A percentile compares a stretch with the other conserved stretches of the same genome.
Conservation (phyloP, 2,329 filamentous ascomycete genomes). For the Ciborinia camelliae region DNA sequence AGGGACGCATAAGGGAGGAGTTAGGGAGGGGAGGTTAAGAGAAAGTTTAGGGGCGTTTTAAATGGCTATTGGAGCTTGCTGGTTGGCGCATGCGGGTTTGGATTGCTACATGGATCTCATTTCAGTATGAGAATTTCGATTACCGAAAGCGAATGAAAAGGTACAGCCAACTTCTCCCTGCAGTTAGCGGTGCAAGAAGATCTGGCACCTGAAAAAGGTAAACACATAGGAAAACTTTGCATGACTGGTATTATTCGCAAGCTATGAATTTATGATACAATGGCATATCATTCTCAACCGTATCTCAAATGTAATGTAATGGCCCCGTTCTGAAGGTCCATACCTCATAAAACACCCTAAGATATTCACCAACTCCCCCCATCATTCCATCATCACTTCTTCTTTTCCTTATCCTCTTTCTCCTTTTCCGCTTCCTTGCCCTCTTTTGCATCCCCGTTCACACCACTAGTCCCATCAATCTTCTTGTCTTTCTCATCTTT, state of each 20-base stretch:
- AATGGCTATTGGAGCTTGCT: background rate
- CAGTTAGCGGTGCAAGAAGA: too few species aligned
- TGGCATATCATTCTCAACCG: constrained; percentile 27
- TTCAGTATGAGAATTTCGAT: background rate
- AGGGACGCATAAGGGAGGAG: constrained; percentile 13
- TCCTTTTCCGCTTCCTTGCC: constrained; percentile 48
- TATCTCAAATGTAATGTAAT: constrained; percentile 11
- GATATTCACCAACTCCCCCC: constrained; percentile 27
- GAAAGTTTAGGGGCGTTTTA: too few species aligned
- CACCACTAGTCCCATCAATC: constrained; percentile 53
- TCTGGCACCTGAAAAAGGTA: too few species aligned
- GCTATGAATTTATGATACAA: constrained; percentile 39
- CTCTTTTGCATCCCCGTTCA: constrained; percentile 48
- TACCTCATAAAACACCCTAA: constrained; percentile 28
- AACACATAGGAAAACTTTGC: constrained; percentile 11
- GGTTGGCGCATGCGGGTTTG: background rate
- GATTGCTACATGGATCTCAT: background rate
- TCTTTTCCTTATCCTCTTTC: constrained; percentile 55
- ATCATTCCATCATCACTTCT: constrained; percentile 37
- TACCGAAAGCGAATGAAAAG: background rate
- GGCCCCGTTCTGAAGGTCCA: constrained; percentile 22
- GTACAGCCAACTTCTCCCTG: background rate
- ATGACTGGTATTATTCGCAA: constrained; percentile 28
- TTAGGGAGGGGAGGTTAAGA: background rate
- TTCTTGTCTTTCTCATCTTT: constrained; percentile 66